Evolutionary conservation across 768 basidiomycete genomes (phyloP), one percentile per base, ranked within the genome.

Genomic region (Termitomyces sp.): DNA sequence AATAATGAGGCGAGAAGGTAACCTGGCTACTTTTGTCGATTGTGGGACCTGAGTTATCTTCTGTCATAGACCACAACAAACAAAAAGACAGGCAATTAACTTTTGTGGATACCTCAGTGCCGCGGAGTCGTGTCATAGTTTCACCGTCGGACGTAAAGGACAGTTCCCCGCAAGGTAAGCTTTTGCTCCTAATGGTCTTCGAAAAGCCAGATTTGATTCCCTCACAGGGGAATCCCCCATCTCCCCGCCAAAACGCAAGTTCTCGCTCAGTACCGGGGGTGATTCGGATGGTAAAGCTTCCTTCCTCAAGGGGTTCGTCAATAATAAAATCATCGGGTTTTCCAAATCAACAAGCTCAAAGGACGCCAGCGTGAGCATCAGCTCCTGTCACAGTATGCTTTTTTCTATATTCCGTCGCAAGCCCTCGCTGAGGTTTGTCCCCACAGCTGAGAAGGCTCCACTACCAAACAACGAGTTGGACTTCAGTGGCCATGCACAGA

Each of bases 241-340:
- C 13, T 50, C 36, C 22, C 47, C 39, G 4, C 39, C 40, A 18
- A 53, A 34, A n/a, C 62, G 62, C 56, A 53, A 43, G n/a, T 42
- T 56, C 32, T 56, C 62, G 34, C 44, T 59, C 27, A 51, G 55
- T 27, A 55, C 34, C 5, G 32, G 47, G 5, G 12, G 22, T 10
- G 56, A 55, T 39, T 5, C 56, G 42, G 52, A 59, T 10, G 27
- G 51, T 24, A 62, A 62, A 44, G 32, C 55, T 14, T 55, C 58
- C 16, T 59, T 59, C 46, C 50, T 62, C 48, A 57, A 59, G 42
- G 57, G 56, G 36, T 48, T 62, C 20, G 55, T 56, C 46, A 57
- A 52, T 43, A 50, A 12, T 30, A 62, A 55, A 42, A 40, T 56
- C 36, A 26, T 39, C 27, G 27, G 32, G 6, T 57, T 58, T 46